Evolutionary conservation across 352 stramenopile genomes (phyloP), one percentile per base, ranked within the genome.

Genomic region (Globisporangium cystogenes): DNA sequence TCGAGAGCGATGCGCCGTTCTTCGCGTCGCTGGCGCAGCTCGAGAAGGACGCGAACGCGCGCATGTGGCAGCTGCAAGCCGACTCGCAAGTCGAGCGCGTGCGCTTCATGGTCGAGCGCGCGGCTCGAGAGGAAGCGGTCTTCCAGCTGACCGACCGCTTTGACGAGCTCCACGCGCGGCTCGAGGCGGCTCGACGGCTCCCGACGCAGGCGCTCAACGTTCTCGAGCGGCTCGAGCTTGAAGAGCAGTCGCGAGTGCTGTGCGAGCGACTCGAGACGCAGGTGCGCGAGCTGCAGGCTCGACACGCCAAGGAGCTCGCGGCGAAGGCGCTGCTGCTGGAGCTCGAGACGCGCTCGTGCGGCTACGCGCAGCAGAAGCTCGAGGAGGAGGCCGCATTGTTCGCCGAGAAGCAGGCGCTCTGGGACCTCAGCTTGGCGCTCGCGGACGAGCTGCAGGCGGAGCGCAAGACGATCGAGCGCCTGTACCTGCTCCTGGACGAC

Each of bases 51-150:
- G 23, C 67, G 1, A 74, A 86, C 50, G 67, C 70, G 1, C 54
- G 62, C 2, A 54, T 90, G 46, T 90, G 74, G 76, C 57, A 62
- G 11, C 50, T 74, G 1, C 79, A 90, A 63, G 72, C 72, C 12
- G 67, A 80, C 35, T 53, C 70, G 0, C 79, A 90, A 56, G 63
- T 86, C 14, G 72, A 81, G 21, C 60, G 76, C 15, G 72, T 70
- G 10, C 65, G 74, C 0, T 90, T 87, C 21, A 59, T 87, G 24
- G 59, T 90, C 2, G 79, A 90, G 51, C 79, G 79, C 12, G 74
- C 79, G 12, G 62, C 67, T 1, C 59, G 72, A 0, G 76, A 87
- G 24, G 79, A 87, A 46, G 77, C 76, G 10, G 41, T 86, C 0
- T 82, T 79, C 26, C 74, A 86, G 26, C 58, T 84, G 36, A 53